Evolutionary conservation across 805 yeast species (phyloP).

Genomic region (Pichia insulana): DNA sequence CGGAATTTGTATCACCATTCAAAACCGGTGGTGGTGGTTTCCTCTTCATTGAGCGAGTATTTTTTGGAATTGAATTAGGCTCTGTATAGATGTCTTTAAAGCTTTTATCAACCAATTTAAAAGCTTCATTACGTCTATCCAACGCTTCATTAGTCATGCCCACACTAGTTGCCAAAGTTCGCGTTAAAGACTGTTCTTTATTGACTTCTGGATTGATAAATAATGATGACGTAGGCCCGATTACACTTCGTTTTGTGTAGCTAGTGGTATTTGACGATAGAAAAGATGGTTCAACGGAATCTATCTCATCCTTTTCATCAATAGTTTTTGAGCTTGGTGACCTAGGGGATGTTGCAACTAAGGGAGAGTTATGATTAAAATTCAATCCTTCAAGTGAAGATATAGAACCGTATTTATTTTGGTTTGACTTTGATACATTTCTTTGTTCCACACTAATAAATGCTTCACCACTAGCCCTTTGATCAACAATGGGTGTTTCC

Average conservation of each 20-base stretch:
- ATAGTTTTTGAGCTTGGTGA: slow-evolving; percentile 22
- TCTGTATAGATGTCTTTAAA: no score
- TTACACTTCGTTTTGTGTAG: not conserved
- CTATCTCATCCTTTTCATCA: slow-evolving; percentile 8
- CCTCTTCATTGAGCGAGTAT: no score
- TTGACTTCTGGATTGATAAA: not conserved
- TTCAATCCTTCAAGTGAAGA: slow-evolving; percentile 5
- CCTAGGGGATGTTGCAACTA: slow-evolving; percentile 9
- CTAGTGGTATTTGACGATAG: not conserved
- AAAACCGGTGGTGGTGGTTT: not conserved
- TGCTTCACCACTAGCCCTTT: slow-evolving; percentile 6
- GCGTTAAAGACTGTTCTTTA: not conserved
- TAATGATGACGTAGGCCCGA: not conserved
- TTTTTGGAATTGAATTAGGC: no score
- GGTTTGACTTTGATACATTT: no score
- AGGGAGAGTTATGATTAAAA: not conserved
- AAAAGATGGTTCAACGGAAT: no score
- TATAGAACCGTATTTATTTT: slow-evolving; percentile 3
- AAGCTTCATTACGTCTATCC: no score
- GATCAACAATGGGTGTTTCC: not conserved
- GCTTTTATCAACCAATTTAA: not conserved
- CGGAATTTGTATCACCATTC: not conserved
- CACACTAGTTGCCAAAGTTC: no score
- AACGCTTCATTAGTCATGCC: no score
- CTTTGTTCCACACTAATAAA: slow-evolving; percentile 6